A percentile compares a stretch with the other conserved stretches of the same genome.
phyloP scores from a whole-genome alignment of 2,329 filamentous ascomycete genomes.

The Trichoderma sp. region DNA sequence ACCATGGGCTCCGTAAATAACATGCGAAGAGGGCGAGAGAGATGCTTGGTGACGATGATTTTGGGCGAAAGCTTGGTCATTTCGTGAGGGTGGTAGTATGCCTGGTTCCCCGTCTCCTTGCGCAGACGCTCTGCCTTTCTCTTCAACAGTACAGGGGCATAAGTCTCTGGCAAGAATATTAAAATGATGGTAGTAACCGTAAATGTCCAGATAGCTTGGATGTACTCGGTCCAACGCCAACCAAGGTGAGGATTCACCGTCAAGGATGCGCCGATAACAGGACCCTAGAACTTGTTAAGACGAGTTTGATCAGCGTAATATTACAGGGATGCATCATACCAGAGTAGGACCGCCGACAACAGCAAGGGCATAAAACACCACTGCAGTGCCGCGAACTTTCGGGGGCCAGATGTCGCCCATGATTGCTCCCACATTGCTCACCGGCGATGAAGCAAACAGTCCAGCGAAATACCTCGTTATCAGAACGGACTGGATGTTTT shows the following conservation, averaged over 20 bases:
- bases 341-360: constrained; percentile 57
- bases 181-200: constrained; percentile 51
- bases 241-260: constrained; percentile 38
- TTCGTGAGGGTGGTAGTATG: constrained; percentile 46
- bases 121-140: constrained; percentile 57
- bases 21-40: constrained; percentile 43
- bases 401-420: constrained; percentile 62
- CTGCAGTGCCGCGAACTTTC: constrained; percentile 56
- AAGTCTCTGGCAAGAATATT: constrained; percentile 59
- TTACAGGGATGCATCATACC: constrained; percentile 29
- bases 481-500: constrained; percentile 60
- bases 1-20: constrained; percentile 69
- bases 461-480: constrained; percentile 65
- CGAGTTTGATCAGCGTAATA: no score
- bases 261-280: constrained; percentile 43
- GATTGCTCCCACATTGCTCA: constrained; percentile 62
- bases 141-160: constrained; percentile 56
- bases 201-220: constrained; percentile 59
- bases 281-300: constrained; percentile 20
- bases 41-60: constrained; percentile 48
- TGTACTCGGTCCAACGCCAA: constrained; percentile 52
- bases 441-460: constrained; percentile 59
- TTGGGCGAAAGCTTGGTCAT: constrained; percentile 44
- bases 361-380: constrained; percentile 61
- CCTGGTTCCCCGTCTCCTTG: constrained; percentile 55